These are phyloP conservation scores for Penicillium turbatum DNA, from an alignment of 495 filamentous ascomycete species.

Conservation along the genomic window DNA sequence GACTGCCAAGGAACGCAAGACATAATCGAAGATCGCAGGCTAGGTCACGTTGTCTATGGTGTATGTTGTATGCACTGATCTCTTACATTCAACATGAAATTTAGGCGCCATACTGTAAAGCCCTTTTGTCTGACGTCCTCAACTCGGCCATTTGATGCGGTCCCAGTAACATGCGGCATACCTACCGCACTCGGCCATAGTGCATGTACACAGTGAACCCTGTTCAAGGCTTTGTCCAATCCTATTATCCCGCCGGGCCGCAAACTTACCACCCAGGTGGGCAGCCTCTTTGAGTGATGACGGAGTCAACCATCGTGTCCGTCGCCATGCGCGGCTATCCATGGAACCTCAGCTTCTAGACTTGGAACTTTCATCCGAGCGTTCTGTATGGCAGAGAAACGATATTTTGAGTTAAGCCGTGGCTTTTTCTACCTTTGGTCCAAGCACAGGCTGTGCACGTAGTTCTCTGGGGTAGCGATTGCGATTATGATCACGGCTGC, in stretches of 20 bases:
- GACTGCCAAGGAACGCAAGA: slow-evolving; percentile 1
- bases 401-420: not conserved
- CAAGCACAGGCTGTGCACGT: not conserved
- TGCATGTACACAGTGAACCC: not conserved
- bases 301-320: not conserved
- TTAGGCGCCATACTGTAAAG: no score
- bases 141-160: not conserved
- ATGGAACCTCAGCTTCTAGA: not conserved
- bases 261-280: not conserved
- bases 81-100: no score
- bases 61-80: no score
- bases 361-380: not conserved
- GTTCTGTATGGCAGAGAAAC: not conserved
- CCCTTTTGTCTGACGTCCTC: not conserved
- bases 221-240: not conserved
- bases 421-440: not conserved
- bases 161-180: not conserved
- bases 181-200: not conserved
- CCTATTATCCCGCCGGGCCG: not conserved
- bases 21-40: not conserved
- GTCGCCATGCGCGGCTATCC: not conserved
- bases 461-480: not conserved
- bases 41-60: not conserved
- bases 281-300: not conserved
- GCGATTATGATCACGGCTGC: no score